Evolutionary conservation across 106 monocot species (phyloP), one percentile per base, ranked within the genome.

Genomic region (Posidonia australis): DNA sequence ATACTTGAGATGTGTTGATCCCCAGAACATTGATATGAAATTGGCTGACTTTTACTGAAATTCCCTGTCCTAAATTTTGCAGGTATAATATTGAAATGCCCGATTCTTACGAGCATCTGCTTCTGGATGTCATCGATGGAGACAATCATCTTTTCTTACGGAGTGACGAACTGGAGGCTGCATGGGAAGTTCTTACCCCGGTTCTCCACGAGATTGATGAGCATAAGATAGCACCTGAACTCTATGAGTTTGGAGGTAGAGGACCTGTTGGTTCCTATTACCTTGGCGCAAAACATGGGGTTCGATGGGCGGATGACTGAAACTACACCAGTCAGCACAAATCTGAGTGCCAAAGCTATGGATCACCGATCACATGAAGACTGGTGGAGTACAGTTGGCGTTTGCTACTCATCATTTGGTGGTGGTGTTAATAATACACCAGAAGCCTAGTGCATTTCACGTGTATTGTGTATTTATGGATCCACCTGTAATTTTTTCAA

Each of bases 211-310:
- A 92, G 64, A 80, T 92, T n/a, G 84, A 86, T 46, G 72, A 82
- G 69, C 73, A 81, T 4, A 86, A 67, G 28, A 56, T 84, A 36
- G 63, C 76, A 24, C 91, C 91, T 0, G 86, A 92, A 66, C 64
- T 86, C 24, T 92, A 92, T 67, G 79, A 92, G 51, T 65, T 77
- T 41, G 86, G 91, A 9, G 91, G 84, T n/a, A 67, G 86, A 66
- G 91, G 91, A 1, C 91, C 91, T 9, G 77, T 92, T 5, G 81
- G 84, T 19, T 76, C 91, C 18, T 92, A 92, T 72, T 92, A 92
- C 57, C 86, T 92, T 58, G 91, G 84, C 66, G 86, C 91, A 17
- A 92, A 86, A 44, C 91, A 92, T 71, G 86, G 91, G n/a, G 86
- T 87, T 57, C 81, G 91, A 21, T 92, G 86, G 91, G 84, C 77